Evolutionary conservation across 2,329 filamentous ascomycete genomes (phyloP).

Genomic region (Colletotrichum graminicola): DNA sequence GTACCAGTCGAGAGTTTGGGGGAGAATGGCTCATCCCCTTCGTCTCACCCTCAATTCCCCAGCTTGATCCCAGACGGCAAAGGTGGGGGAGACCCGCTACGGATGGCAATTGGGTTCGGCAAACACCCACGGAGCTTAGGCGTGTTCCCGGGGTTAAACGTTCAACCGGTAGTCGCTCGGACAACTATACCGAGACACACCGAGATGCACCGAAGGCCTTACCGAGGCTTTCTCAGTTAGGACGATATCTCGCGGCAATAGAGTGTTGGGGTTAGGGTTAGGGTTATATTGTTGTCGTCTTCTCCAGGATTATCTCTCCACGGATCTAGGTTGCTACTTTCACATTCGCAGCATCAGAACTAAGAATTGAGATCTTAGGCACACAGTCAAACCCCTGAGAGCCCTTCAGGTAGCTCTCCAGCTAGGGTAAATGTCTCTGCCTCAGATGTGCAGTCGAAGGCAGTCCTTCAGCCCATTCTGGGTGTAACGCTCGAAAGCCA

Average conservation of each 20-base stretch:
- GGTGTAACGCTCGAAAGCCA: too few species aligned
- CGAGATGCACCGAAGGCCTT: neutral
- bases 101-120: conserved; percentile 42
- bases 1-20: conserved; percentile 22
- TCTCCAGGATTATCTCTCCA: neutral
- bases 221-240: neutral
- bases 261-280: too few species aligned
- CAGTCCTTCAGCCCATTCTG: too few species aligned
- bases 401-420: too few species aligned
- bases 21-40: conserved; percentile 40
- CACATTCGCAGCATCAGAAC: too few species aligned
- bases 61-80: conserved; percentile 32
- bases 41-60: conserved; percentile 26
- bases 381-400: too few species aligned
- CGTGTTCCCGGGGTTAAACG: conserved; percentile 32
- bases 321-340: neutral
- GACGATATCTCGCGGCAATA: neutral
- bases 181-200: too few species aligned
- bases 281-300: neutral
- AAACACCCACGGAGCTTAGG: conserved; percentile 20
- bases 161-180: conserved; percentile 2
- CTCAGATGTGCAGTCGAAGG: too few species aligned
- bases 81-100: conserved; percentile 35
- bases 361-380: too few species aligned
- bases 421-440: neutral